Conservation (phyloP, 352 stramenopile species). For the Globisporangium nunn region DNA sequence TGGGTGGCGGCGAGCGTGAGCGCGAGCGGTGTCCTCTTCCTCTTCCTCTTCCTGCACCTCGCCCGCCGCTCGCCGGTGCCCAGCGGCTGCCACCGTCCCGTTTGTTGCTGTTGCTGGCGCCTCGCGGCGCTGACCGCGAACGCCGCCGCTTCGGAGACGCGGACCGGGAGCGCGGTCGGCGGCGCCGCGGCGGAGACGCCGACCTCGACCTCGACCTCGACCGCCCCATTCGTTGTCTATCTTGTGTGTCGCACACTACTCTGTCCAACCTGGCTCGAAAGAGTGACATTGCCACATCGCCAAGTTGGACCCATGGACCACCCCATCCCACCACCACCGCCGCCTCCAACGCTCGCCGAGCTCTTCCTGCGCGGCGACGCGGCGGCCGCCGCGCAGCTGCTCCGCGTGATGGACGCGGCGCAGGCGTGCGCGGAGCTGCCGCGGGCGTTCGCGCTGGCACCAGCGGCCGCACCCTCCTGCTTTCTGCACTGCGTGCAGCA, state of each 20-base stretch:
- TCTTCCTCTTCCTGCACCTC: not conserved
- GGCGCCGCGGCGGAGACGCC: not conserved
- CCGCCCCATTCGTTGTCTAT: not conserved
- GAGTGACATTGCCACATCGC: not conserved
- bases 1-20: conserved; percentile 19
- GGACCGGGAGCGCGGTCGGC: conserved; percentile 9
- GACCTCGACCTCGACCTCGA: not conserved
- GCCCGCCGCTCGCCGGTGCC: not conserved
- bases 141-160: not conserved
- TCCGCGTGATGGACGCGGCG: conserved; percentile 28
- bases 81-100: conserved; percentile 1
- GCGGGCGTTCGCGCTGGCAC: conserved; percentile 23
- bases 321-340: not conserved
- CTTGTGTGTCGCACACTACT: not conserved
- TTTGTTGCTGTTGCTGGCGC: not conserved
- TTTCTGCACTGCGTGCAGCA: conserved; percentile 34
- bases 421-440: conserved; percentile 24
- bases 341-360: conserved; percentile 15
- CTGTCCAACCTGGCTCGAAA: not conserved
- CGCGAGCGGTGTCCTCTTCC: conserved; percentile 10
- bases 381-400: conserved; percentile 19
- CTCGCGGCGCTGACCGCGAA: not conserved
- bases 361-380: conserved; percentile 25
- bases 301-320: not conserved
- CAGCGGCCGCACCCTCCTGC: conserved; percentile 18